Conservation (phyloP, 1,139 yeast species). For the Hyphopichia khmerensis region DNA sequence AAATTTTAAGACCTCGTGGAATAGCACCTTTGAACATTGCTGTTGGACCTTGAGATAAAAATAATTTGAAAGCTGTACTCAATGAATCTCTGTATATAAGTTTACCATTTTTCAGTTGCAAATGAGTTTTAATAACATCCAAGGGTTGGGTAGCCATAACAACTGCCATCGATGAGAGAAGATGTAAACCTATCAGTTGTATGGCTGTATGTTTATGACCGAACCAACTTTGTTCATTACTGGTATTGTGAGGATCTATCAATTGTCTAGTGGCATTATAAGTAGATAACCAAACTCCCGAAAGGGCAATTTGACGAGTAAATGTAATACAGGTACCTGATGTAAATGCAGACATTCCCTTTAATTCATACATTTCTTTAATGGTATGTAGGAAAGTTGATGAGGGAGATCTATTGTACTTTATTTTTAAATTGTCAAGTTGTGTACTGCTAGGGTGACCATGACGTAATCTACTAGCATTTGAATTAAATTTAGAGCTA, state of each 20-base stretch:
- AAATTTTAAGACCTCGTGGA: conserved; percentile 77
- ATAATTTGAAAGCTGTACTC: conserved; percentile 70
- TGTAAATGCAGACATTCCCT: conserved; percentile 75
- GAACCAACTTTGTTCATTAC: conserved; percentile 46
- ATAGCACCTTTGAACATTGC: conserved; percentile 77
- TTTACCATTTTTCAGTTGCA: conserved; percentile 75
- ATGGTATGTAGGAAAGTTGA: conserved; percentile 52
- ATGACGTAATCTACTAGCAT: conserved; percentile 9
- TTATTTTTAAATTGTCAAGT: conserved; percentile 12
- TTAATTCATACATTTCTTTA: conserved; percentile 66
- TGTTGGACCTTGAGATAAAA: conserved; percentile 62
- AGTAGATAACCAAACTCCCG: conserved; percentile 81
- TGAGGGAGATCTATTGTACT: conserved; percentile 56
- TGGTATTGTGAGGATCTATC: conserved; percentile 52
- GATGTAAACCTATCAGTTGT: conserved; percentile 52
- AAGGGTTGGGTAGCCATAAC: conserved; percentile 85
- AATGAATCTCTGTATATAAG: conserved; percentile 65
- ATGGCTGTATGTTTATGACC: conserved; percentile 41
- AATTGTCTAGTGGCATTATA: conserved; percentile 76
- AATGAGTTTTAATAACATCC: conserved; percentile 84
- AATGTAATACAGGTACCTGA: conserved; percentile 84
- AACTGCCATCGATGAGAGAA: conserved; percentile 61
- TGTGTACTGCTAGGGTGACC: conserved; percentile 15
- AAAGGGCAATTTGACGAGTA: conserved; percentile 72
- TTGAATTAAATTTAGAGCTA: conserved; percentile 19